Evolutionary conservation across 441 rosid species (phyloP).

Genomic region (Syzygium malaccense): DNA sequence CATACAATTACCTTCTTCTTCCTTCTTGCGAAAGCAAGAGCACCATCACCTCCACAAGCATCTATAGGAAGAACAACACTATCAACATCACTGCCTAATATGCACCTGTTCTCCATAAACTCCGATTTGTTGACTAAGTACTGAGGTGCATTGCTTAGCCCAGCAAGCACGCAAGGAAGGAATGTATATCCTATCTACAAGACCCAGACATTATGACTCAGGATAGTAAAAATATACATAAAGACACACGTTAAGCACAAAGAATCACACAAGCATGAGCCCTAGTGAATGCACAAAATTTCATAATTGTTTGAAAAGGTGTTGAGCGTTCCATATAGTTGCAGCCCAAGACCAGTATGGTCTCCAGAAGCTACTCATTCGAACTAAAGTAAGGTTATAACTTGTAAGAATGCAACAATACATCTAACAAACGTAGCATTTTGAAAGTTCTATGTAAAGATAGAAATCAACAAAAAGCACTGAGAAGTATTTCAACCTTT

Average conservation of each 20-base stretch:
- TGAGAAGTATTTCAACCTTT: neutral
- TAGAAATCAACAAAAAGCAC: neutral
- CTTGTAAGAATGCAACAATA: neutral
- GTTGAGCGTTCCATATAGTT: neutral
- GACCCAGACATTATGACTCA: neutral
- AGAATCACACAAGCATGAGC: neutral
- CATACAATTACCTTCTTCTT: conserved; percentile 27
- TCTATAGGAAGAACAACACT: conserved; percentile 44
- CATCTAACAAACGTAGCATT: neutral
- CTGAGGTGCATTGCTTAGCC: conserved; percentile 46
- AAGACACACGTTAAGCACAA: neutral
- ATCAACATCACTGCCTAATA: conserved; percentile 42
- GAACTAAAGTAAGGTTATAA: neutral
- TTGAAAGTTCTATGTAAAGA: neutral
- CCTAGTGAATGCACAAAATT: neutral
- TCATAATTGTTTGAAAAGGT: neutral
- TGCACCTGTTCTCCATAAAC: conserved; percentile 21
- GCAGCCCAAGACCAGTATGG: neutral
- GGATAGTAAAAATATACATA: neutral
- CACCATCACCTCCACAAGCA: conserved; percentile 57
- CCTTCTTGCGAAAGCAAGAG: conserved; percentile 48
- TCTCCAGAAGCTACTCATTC: neutral
- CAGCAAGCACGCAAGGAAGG: conserved; percentile 59
- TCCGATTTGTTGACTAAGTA: conserved; percentile 25
- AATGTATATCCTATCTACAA: conserved; percentile 50